phyloP scores from a whole-genome alignment of 1,284 basidiomycete species.

The Wolfiporia cocos region DNA sequence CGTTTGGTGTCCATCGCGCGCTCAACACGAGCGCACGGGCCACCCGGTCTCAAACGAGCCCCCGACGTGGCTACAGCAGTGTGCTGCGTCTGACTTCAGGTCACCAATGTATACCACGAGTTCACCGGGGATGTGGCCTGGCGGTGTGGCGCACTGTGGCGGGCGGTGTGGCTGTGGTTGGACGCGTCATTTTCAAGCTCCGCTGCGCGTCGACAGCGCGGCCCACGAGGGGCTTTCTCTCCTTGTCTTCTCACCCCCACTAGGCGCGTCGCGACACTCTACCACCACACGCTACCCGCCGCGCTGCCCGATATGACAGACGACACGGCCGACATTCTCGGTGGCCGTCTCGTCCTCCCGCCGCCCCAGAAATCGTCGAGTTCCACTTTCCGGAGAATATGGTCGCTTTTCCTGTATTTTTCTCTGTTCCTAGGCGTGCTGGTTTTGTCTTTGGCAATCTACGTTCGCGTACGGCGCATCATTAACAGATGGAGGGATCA shows the following conservation, averaged over 20 bases:
- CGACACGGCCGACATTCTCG: slow-evolving; percentile 61
- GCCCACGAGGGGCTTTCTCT: slow-evolving; percentile 7
- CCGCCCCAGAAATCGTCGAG: slow-evolving; percentile 27
- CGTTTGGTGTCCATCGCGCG: no score
- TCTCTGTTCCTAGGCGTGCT: slow-evolving; percentile 8
- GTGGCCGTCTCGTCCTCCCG: slow-evolving; percentile 41
- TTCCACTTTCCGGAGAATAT: slow-evolving; percentile 17
- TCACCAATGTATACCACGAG: neutral
- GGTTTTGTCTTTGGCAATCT: neutral
- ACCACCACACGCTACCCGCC: neutral
- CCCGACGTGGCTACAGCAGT: no score
- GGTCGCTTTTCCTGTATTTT: slow-evolving; percentile 14
- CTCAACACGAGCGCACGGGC: no score
- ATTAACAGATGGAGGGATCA: slow-evolving; percentile 45
- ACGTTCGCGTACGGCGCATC: slow-evolving; percentile 19
- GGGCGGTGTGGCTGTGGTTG: slow-evolving; percentile 19
- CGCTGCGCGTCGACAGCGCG: slow-evolving; percentile 10
- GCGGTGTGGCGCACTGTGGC: neutral
- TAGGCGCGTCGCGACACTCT: neutral
- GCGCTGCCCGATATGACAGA: slow-evolving; percentile 7
- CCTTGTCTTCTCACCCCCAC: no score
- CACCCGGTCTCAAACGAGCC: no score
- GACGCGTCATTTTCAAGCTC: slow-evolving; percentile 11
- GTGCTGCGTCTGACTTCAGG: no score
- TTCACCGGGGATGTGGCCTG: neutral